Evolutionary conservation across 2,329 filamentous ascomycete genomes (phyloP).

Genomic region (Aspergillus felis): DNA sequence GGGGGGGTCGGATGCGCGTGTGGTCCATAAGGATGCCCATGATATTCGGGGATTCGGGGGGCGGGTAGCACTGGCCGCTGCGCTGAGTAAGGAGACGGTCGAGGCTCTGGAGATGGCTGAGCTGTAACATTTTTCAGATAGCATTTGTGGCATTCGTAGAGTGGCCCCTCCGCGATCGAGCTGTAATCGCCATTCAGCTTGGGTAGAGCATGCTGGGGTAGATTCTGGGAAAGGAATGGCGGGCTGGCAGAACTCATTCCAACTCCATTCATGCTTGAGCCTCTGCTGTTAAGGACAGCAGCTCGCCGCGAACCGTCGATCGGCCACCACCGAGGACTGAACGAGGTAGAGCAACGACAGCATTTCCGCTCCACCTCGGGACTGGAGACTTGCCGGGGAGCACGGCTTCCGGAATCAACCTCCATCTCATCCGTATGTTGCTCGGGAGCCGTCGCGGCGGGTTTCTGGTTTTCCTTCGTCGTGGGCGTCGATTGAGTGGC

Average conservation of each 20-base stretch:
- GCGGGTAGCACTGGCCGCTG: conserved; percentile 34
- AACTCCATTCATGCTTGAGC: conserved; percentile 31
- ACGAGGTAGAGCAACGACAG: conserved; percentile 37
- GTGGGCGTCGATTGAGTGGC: conserved; percentile 5
- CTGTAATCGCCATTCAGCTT: conserved; percentile 27
- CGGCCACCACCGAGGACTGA: conserved; percentile 59
- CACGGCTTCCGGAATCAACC: conserved; percentile 25
- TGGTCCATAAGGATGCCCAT: conserved; percentile 26
- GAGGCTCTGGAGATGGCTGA: conserved; percentile 30
- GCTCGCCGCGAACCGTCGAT: conserved; percentile 51
- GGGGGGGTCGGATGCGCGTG: conserved; percentile 26
- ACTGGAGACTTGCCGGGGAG: conserved; percentile 15
- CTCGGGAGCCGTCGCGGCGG: conserved; percentile 15
- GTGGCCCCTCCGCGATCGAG: conserved; percentile 24
- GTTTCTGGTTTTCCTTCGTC: conserved; percentile 23
- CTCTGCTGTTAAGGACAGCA: conserved; percentile 46
- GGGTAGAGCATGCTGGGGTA: conserved; percentile 22
- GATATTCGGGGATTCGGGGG: conserved; percentile 29
- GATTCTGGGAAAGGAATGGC: conserved; percentile 24
- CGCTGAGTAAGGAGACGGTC: conserved; percentile 31
- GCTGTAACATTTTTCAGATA: conserved; percentile 44
- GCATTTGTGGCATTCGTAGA: conserved; percentile 74
- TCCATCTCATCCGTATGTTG: conserved; percentile 27
- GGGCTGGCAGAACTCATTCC: conserved; percentile 21
- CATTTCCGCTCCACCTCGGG: conserved; percentile 31